Evolutionary conservation across 2,329 filamentous ascomycete genomes (phyloP).

Genomic region (Acrocalymma vagum): DNA sequence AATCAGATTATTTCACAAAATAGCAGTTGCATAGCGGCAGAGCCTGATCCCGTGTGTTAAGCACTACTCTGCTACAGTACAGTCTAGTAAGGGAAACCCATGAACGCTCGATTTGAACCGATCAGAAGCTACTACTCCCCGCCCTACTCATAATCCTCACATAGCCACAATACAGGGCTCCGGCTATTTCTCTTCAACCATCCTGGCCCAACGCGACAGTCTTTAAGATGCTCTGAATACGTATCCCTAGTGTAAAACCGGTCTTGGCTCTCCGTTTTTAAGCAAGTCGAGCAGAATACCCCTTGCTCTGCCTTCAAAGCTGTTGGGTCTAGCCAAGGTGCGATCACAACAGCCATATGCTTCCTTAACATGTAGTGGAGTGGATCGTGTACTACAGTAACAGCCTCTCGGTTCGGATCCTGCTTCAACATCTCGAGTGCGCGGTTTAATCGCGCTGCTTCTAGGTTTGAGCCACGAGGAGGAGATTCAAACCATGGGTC

Average conservation of each 20-base stretch:
- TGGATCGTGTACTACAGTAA: constrained; percentile 8
- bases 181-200: background rate
- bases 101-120: constrained; percentile 3
- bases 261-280: background rate
- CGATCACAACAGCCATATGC: constrained; percentile 8
- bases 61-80: too few species aligned
- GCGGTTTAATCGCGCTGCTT: background rate
- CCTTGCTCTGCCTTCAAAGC: constrained; percentile 6
- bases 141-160: constrained; percentile 8
- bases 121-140: constrained; percentile 7
- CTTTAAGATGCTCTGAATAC: constrained; percentile 8
- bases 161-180: constrained; percentile 4
- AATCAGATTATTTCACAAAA: too few species aligned
- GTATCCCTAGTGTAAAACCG: constrained; percentile 6
- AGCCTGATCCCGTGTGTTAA: too few species aligned
- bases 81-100: too few species aligned
- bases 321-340: constrained; percentile 10
- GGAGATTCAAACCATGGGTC: constrained; percentile 1
- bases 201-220: constrained; percentile 8
- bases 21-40: too few species aligned
- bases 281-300: constrained; percentile 9
- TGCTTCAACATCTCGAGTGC: background rate
- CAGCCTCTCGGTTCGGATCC: constrained; percentile 4
- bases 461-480: background rate
- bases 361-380: background rate